Evolutionary conservation across 2,329 filamentous ascomycete species (phyloP).

Genomic region (Diplodia seriata): DNA sequence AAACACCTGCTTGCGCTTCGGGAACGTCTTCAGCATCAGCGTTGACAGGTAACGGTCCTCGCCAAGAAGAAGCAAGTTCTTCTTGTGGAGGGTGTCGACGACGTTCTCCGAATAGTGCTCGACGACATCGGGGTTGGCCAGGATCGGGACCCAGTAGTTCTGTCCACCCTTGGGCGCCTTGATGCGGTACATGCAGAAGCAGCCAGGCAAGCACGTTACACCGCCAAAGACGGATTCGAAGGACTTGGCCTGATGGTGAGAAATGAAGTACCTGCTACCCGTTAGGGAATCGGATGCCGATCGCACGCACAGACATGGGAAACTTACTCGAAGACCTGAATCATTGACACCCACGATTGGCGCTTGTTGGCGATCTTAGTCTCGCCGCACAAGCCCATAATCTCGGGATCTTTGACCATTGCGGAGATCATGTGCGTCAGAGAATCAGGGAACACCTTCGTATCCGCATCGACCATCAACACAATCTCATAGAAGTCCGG

Average conservation of each 20-base stretch:
- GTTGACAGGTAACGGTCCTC: constrained; percentile 96
- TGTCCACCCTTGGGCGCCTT: constrained; percentile 97
- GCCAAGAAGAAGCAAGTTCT: constrained; percentile 88
- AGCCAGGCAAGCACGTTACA: constrained; percentile 97
- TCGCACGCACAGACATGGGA: constrained; percentile 27
- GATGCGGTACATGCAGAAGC: constrained; percentile 99
- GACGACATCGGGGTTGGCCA: constrained; percentile 97
- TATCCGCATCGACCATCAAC: constrained; percentile 99
- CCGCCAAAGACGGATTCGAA: constrained; percentile 99
- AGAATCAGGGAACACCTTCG: constrained; percentile 98
- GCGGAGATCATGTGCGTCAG: constrained; percentile 98
- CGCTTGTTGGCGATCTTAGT: constrained; percentile 99
- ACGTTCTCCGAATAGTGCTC: constrained; percentile 99
- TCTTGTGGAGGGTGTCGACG: constrained; percentile 97
- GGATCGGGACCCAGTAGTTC: constrained; percentile 99
- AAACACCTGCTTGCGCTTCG: constrained; percentile 98
- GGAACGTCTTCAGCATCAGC: constrained; percentile 97
- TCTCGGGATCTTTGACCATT: constrained; percentile 98
- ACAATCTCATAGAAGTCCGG: constrained; percentile 98
- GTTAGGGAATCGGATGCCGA: constrained; percentile 41
- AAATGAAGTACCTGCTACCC: constrained; percentile 80
- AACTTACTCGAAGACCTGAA: constrained; percentile 90
- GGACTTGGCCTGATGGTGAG: constrained; percentile 93
- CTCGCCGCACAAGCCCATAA: constrained; percentile 98
- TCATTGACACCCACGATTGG: constrained; percentile 92